These are phyloP conservation scores for Canna indica DNA, from an alignment of 176 grass and related monocot genomes.

Conservation along the genomic window DNA sequence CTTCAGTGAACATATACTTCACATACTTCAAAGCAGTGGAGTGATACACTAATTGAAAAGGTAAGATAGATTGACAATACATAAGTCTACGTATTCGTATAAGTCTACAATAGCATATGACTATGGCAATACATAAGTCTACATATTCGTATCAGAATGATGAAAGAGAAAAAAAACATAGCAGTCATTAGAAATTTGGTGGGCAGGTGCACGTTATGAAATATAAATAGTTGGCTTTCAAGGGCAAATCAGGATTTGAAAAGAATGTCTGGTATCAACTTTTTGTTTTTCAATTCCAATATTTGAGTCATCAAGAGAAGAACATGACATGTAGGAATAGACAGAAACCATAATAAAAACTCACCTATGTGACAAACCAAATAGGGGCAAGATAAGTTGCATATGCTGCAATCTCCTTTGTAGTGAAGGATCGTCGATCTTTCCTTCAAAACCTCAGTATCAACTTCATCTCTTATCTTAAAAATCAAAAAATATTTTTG, in stretches of 20 bases:
- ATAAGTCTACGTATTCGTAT: too few relatives aligned
- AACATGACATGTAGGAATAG: neutral
- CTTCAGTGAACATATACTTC: too few relatives aligned
- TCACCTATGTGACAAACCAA: conserved; percentile 97
- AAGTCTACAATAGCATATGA: too few relatives aligned
- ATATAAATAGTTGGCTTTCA: neutral
- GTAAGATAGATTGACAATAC: too few relatives aligned
- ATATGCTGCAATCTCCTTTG: conserved; percentile 59
- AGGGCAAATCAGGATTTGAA: neutral
- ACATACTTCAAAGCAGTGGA: too few relatives aligned
- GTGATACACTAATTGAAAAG: neutral
- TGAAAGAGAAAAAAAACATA: neutral
- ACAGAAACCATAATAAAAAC: neutral
- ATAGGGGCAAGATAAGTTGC: conserved; percentile 79
- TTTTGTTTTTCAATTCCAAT: neutral
- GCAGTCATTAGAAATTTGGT: neutral
- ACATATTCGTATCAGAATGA: neutral
- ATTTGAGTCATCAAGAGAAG: neutral
- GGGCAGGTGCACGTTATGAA: neutral
- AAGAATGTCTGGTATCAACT: neutral
- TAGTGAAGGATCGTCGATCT: conserved; percentile 42
- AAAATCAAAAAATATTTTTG: conserved; percentile 44
- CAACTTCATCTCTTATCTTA: conserved; percentile 31
- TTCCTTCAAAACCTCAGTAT: conserved; percentile 34
- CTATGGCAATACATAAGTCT: too few relatives aligned